These are phyloP conservation scores for Rhodomyrtus psidioides DNA, from an alignment of 441 rosid genomes.

Conservation along the genomic window DNA sequence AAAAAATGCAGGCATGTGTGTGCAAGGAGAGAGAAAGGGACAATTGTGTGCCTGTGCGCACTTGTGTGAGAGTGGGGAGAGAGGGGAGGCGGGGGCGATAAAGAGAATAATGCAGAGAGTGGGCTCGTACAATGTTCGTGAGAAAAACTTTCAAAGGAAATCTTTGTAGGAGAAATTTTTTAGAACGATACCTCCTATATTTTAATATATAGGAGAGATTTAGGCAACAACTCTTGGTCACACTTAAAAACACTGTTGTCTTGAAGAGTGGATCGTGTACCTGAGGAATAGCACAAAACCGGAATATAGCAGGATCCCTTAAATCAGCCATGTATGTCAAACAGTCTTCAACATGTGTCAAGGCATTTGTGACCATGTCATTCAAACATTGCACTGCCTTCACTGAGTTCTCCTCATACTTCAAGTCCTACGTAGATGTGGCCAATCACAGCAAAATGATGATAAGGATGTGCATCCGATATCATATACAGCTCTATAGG, in stretches of 20 bases:
- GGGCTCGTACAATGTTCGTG: not conserved
- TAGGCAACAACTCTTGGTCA: not conserved
- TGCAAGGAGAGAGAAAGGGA: not conserved
- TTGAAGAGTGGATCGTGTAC: slow-evolving; percentile 14
- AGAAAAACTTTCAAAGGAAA: not conserved
- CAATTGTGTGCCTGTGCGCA: not conserved
- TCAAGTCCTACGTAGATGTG: slow-evolving; percentile 54
- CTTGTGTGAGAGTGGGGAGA: not conserved
- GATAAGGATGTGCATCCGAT: not conserved
- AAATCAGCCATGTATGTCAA: slow-evolving; percentile 58
- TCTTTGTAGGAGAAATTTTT: not conserved
- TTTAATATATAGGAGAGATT: not conserved
- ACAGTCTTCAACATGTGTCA: slow-evolving; percentile 72
- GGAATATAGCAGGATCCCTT: slow-evolving; percentile 57
- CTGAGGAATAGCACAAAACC: slow-evolving; percentile 93
- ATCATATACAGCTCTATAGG: not conserved
- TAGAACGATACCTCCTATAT: not conserved
- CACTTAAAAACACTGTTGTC: not conserved
- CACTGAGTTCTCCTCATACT: slow-evolving; percentile 63
- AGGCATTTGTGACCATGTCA: slow-evolving; percentile 85
- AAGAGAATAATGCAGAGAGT: not conserved
- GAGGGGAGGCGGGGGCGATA: not conserved
- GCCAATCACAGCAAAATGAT: slow-evolving; percentile 1
- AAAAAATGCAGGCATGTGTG: not conserved
- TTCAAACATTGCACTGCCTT: slow-evolving; percentile 87